A percentile compares a stretch with the other conserved stretches of the same genome.
Evolutionary conservation across 345 rosid genomes (phyloP).

Genomic region (Litchi chinensis): DNA sequence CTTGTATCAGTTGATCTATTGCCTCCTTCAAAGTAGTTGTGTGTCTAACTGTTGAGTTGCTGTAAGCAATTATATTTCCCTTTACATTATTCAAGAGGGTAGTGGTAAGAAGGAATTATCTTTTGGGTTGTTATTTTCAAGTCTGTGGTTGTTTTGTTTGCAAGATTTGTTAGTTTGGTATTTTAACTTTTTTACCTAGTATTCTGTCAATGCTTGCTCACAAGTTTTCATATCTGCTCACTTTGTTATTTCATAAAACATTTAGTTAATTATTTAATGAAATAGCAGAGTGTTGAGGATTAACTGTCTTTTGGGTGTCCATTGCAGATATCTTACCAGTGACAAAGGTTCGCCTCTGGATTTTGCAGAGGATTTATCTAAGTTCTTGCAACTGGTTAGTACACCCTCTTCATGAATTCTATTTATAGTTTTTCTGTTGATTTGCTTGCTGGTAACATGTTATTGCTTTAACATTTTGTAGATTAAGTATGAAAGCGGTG

Average conservation of each 20-base stretch:
- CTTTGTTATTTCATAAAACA: neutral
- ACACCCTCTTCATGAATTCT: constrained; percentile 10
- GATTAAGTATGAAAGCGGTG: constrained; percentile 93
- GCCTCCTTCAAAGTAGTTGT: neutral
- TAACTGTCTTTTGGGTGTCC: constrained; percentile 6
- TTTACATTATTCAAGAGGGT: neutral
- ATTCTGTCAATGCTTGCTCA: neutral
- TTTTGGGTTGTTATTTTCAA: neutral
- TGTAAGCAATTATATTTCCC: neutral
- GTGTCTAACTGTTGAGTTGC: neutral
- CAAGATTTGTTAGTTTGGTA: neutral
- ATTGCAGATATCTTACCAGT: constrained; percentile 66
- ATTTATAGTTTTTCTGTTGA: neutral
- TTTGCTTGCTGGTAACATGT: constrained; percentile 11
- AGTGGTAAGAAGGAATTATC: too few species aligned
- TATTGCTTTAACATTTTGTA: constrained; percentile 31
- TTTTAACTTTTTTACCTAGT: neutral
- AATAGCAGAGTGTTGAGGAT: constrained; percentile 4
- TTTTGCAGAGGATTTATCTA: constrained; percentile 49
- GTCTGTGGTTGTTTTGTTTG: neutral
- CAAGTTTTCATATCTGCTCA: neutral
- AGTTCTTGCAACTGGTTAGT: constrained; percentile 86
- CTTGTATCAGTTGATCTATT: neutral
- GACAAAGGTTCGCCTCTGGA: constrained; percentile 50
- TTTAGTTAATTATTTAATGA: constrained; percentile 15